Conservation (phyloP, 192 early-diverging fungal genomes). For the Geranomyces variabilis region DNA sequence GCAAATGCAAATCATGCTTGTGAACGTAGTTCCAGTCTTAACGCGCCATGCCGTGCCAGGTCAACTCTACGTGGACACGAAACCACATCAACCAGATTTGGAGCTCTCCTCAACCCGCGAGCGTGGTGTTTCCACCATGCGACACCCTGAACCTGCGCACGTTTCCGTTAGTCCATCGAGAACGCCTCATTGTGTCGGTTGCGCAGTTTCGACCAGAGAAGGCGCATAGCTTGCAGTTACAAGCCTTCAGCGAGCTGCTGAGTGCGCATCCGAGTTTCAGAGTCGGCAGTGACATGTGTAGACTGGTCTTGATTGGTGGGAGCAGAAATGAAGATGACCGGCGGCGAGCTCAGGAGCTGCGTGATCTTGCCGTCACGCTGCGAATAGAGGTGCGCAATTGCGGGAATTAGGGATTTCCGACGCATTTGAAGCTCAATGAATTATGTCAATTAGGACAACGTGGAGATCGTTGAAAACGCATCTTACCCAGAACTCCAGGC, state of each 20-base stretch:
- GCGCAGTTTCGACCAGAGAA: constrained; percentile 99
- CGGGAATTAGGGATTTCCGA: no score
- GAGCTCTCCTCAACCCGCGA: constrained; percentile 57
- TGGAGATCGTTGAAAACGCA: constrained; percentile 82
- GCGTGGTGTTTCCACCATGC: constrained; percentile 92
- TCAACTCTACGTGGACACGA: constrained; percentile 96
- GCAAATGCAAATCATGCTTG: constrained; percentile 93
- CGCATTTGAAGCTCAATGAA: no score
- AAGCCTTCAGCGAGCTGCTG: constrained; percentile 70
- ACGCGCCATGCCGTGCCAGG: constrained; percentile 23
- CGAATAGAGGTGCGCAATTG: constrained; percentile 56
- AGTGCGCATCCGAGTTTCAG: constrained; percentile 57
- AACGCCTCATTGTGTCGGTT: constrained; percentile 76
- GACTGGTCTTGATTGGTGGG: constrained; percentile 85
- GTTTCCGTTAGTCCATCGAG: constrained; percentile 59
- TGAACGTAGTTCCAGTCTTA: constrained; percentile 60
- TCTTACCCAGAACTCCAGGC: constrained; percentile 67
- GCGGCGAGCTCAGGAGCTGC: constrained; percentile 64
- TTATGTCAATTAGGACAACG: constrained; percentile 56
- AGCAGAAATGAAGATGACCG: constrained; percentile 80
- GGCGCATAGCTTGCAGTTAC: constrained; percentile 82
- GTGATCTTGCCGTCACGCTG: constrained; percentile 49
- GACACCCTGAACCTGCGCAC: constrained; percentile 69
- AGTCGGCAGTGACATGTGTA: constrained; percentile 20
- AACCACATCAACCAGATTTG: constrained; percentile 88